These are phyloP conservation scores for Backusella luteola DNA, from an alignment of 192 early-diverging fungal species.

Conservation along the genomic window DNA sequence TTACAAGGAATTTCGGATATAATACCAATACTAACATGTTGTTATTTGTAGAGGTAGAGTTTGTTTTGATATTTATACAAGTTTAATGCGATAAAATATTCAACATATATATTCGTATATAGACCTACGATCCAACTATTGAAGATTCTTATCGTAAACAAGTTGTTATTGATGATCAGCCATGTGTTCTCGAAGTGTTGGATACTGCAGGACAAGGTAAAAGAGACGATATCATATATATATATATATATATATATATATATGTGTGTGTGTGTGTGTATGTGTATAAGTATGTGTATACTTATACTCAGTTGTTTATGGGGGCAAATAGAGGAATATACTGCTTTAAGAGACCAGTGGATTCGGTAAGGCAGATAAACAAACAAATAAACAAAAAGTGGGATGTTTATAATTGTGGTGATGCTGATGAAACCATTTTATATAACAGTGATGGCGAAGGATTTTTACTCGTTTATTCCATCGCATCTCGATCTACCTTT, in stretches of 20 bases:
- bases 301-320: background rate
- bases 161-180: slow-evolving; percentile 94
- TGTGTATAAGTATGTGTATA: background rate
- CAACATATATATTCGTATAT: background rate
- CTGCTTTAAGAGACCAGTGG: slow-evolving; percentile 79
- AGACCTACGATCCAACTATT: slow-evolving; percentile 97
- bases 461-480: slow-evolving; percentile 88
- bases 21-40: background rate
- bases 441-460: slow-evolving; percentile 64
- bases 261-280: background rate
- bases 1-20: background rate
- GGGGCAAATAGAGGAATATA: slow-evolving; percentile 58
- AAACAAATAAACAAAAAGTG: slow-evolving; percentile 42
- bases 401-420: background rate
- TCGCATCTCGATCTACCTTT: slow-evolving; percentile 82
- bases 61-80: background rate
- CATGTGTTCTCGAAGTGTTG: slow-evolving; percentile 94
- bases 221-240: background rate
- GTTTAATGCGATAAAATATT: background rate
- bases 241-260: no score
- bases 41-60: background rate
- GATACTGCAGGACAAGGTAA: slow-evolving; percentile 88
- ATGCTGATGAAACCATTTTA: background rate
- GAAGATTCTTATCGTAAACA: slow-evolving; percentile 98
- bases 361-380: slow-evolving; percentile 58